phyloP scores from a whole-genome alignment of 176 grass and related monocot species.

The Avena sativa region DNA sequence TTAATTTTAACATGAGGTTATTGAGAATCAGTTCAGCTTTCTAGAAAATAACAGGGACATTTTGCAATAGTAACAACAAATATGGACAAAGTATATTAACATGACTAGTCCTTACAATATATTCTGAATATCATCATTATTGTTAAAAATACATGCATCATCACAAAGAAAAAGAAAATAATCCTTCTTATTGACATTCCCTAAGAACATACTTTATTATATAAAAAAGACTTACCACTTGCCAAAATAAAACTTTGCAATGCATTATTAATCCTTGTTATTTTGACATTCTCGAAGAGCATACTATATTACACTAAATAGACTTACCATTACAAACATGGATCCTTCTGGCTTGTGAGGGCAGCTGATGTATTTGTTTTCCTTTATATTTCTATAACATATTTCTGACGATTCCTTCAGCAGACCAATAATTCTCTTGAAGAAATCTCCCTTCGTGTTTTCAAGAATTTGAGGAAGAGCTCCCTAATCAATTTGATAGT shows the following conservation, averaged over 20 bases:
- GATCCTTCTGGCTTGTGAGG: conserved; percentile 80
- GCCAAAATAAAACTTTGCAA: neutral
- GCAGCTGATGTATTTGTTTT: conserved; percentile 76
- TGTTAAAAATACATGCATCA: neutral
- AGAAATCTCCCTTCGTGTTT: conserved; percentile 76
- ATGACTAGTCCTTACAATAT: neutral
- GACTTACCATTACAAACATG: conserved; percentile 92
- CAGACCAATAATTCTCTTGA: conserved; percentile 59
- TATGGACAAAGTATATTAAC: neutral
- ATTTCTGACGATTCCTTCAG: conserved; percentile 68
- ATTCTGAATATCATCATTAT: neutral
- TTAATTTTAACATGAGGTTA: conserved; percentile 18
- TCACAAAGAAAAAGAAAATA: neutral
- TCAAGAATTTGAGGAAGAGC: conserved; percentile 75
- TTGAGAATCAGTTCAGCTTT: neutral
- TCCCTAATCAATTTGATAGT: conserved; percentile 49
- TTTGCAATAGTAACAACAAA: too few species aligned
- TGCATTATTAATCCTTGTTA: neutral
- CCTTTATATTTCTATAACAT: conserved; percentile 66
- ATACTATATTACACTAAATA: neutral
- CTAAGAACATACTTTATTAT: neutral
- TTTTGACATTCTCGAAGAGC: neutral
- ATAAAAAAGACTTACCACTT: neutral
- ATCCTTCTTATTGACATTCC: neutral
- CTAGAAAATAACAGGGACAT: neutral